Percentiles rank a stretch among this genome's conserved stretches.
These are phyloP conservation scores for Sugiyamaella smithiae DNA, from an alignment of 805 yeast genomes.

Conservation along the genomic window DNA sequence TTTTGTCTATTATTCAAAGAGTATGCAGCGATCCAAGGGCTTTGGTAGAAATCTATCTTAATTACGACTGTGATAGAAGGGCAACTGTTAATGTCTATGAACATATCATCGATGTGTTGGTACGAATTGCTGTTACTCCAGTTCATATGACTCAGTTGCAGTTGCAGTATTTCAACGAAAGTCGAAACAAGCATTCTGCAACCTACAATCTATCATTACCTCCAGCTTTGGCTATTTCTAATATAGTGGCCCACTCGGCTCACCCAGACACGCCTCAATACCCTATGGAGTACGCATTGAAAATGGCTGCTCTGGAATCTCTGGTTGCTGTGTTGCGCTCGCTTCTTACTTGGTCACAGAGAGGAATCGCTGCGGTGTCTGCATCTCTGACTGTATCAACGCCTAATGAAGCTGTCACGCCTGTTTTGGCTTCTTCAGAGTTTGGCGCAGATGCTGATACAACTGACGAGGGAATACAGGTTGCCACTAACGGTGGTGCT, in stretches of 20 bases:
- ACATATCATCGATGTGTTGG: slow-evolving; percentile 70
- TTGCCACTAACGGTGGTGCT: background rate
- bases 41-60: slow-evolving; percentile 85
- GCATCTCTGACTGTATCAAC: slow-evolving; percentile 16
- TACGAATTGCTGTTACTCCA: slow-evolving; percentile 64
- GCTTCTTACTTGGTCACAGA: slow-evolving; percentile 82
- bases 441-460: slow-evolving; percentile 9
- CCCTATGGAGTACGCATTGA: slow-evolving; percentile 81
- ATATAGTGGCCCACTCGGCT: slow-evolving; percentile 44
- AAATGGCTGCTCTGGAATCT: slow-evolving; percentile 75
- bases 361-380: slow-evolving; percentile 41
- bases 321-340: slow-evolving; percentile 81
- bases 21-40: slow-evolving; percentile 86
- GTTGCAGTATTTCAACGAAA: slow-evolving; percentile 52
- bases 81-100: slow-evolving; percentile 83
- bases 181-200: slow-evolving; percentile 49
- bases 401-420: slow-evolving; percentile 19
- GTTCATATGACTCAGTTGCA: slow-evolving; percentile 72
- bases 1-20: slow-evolving; percentile 75
- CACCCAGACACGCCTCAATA: slow-evolving; percentile 34
- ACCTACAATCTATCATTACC: slow-evolving; percentile 71
- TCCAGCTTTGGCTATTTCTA: slow-evolving; percentile 71
- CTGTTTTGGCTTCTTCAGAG: slow-evolving; percentile 7
- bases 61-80: slow-evolving; percentile 87
- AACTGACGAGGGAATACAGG: background rate